Conservation (phyloP, 805 yeast species). For the Starmera dryadoides region DNA sequence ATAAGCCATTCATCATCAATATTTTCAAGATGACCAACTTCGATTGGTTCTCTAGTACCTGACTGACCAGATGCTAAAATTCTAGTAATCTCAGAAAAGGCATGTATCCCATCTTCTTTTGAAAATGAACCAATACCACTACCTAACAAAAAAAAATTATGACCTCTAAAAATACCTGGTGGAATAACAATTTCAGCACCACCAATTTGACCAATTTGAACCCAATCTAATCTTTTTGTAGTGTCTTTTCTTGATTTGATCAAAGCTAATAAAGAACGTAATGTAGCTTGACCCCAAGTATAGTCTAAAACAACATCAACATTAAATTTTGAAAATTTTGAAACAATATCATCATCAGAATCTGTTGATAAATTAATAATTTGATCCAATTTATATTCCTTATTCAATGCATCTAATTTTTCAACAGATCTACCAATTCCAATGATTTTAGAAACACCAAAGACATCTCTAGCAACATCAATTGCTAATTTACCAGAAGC, state of each 20-base stretch:
- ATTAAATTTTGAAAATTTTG: not conserved
- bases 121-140: slow-evolving; percentile 8
- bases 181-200: slow-evolving; percentile 3
- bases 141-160: slow-evolving; percentile 4
- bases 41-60: not conserved
- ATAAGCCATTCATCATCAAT: slow-evolving; percentile 4
- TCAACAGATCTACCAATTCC: slow-evolving; percentile 5
- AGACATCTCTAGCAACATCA: slow-evolving; percentile 3
- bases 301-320: slow-evolving; percentile 7
- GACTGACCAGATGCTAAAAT: not conserved
- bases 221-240: slow-evolving; percentile 2
- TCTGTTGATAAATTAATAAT: not conserved
- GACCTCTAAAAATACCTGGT: slow-evolving; percentile 2
- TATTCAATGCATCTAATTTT: not conserved
- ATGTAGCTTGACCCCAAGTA: slow-evolving; percentile 7
- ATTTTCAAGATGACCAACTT: not conserved
- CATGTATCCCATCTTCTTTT: not conserved
- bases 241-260: slow-evolving; percentile 2
- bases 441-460: slow-evolving; percentile 2
- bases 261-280: not conserved
- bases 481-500: slow-evolving; percentile 3
- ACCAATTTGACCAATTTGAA: slow-evolving; percentile 9
- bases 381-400: not conserved
- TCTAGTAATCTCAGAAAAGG: not conserved
- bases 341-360: not conserved